Evolutionary conservation across 768 basidiomycete species (phyloP).

Genomic region (Astraeus odoratus): DNA sequence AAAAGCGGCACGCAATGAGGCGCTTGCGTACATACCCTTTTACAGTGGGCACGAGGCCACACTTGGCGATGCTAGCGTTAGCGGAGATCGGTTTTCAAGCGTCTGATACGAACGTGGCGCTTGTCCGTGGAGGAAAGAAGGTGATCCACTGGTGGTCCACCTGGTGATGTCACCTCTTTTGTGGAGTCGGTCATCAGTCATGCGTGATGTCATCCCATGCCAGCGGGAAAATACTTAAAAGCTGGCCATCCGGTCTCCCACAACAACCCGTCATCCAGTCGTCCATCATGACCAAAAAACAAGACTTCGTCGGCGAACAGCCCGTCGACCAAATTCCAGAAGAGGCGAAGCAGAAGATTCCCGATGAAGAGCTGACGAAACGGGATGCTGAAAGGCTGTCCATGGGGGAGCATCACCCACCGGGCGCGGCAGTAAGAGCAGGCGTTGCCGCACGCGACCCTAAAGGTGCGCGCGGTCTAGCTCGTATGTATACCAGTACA

Average conservation of each 20-base stretch:
- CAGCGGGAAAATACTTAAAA: neutral
- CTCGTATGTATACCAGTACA: too few relatives aligned
- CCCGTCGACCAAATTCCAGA: neutral
- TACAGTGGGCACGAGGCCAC: neutral
- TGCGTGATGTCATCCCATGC: neutral
- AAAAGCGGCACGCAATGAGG: neutral
- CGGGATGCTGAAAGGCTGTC: neutral
- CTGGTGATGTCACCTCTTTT: too few relatives aligned
- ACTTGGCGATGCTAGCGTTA: neutral
- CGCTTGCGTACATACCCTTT: neutral
- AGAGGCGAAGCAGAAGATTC: neutral
- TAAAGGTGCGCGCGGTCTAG: neutral
- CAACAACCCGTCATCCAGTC: neutral
- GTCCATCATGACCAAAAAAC: neutral
- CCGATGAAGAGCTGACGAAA: neutral
- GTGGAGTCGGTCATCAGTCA: neutral
- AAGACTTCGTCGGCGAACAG: neutral
- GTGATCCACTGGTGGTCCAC: too few relatives aligned
- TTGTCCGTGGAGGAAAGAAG: too few relatives aligned
- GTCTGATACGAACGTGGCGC: too few relatives aligned
- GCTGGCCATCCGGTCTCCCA: neutral
- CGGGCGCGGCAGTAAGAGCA: neutral
- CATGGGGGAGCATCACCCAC: neutral
- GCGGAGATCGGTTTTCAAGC: neutral
- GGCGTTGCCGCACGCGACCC: neutral